Evolutionary conservation across 768 basidiomycete species (phyloP), one percentile per base, ranked within the genome.

Genomic region (Collybiopsis confluens): DNA sequence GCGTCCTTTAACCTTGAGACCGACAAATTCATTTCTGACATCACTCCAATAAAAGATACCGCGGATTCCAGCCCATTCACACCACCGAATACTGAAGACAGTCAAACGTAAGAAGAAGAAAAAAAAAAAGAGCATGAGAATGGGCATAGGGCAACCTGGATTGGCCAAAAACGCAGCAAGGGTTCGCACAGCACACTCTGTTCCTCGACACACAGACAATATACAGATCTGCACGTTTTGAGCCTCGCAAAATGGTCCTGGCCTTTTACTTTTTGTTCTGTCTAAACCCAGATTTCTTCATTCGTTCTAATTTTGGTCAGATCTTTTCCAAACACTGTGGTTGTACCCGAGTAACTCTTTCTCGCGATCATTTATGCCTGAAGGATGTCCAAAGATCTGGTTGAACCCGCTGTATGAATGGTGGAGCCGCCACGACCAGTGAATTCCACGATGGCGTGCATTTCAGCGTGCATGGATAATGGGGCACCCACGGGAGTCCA

Each of bases 401-500:
- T 78, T 76, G 71, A 77, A 78, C 72, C 67, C 79, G 80, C 68
- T 70, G 74, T 71, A 76, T 78, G 69, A 74, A 76, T 56, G 77
- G 73, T 45, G 78, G 78, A 41, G 75, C 69, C 70, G 68, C 76
- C 69, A 62, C 75, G 48, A n/a, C n/a, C n/a, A n/a, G 76, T 78
- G 52, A 76, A 60, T 58, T 67, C 80, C 65, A 76, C 78, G 54
- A 82, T 82, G 26, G 75, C 76, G 57, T 82, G 76, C 82, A 82
- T 82, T 67, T 81, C 79, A 2, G 81, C 80, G 58, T 83, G 79
- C 79, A 82, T 71, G 2, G 68, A 71, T 15, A 70, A 54, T 18
- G 68, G 65, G 70, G 73, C 78, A 47, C 72, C 69, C 58, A 68
- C 69, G 3, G 72, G 71, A 46, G 69, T 70, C 49, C 65, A 68